Evolutionary conservation across 768 basidiomycete genomes (phyloP).

Genomic region (Clitopilus passeckerianus): DNA sequence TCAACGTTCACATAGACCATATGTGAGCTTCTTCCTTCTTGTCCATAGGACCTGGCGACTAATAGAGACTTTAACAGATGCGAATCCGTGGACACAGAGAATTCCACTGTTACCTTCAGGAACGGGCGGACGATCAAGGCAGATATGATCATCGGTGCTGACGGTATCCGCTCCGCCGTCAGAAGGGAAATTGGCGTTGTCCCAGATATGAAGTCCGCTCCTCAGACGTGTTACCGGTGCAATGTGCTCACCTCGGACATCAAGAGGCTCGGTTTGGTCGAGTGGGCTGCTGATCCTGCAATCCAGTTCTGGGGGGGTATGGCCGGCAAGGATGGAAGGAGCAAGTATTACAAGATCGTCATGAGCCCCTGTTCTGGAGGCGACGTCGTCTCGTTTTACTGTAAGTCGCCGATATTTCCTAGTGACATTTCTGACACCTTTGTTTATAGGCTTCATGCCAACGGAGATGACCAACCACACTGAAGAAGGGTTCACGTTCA

Average conservation of each 20-base stretch:
- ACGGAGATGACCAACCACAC: conserved; percentile 26
- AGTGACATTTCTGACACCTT: background rate
- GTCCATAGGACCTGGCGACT: background rate
- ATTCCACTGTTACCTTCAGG: conserved; percentile 17
- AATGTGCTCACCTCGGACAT: conserved; percentile 22
- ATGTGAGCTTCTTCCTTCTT: conserved; percentile 10
- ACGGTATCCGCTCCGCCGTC: conserved; percentile 25
- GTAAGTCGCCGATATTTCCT: conserved; percentile 6
- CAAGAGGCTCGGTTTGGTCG: conserved; percentile 21
- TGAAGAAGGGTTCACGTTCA: conserved; percentile 25
- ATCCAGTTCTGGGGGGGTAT: conserved; percentile 30
- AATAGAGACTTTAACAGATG: conserved; percentile 8
- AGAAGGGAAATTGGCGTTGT: conserved; percentile 18
- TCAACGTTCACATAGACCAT: conserved; percentile 19
- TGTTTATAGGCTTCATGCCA: conserved; percentile 23
- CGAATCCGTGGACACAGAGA: conserved; percentile 16
- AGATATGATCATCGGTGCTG: conserved; percentile 26
- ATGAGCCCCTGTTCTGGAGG: conserved; percentile 25
- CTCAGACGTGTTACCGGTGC: conserved; percentile 28
- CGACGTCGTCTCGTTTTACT: conserved; percentile 26
- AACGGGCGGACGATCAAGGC: conserved; percentile 18
- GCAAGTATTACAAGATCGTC: conserved; percentile 29
- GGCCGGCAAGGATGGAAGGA: conserved; percentile 19
- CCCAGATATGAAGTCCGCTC: conserved; percentile 22
- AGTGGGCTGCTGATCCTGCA: conserved; percentile 23